Conservation (phyloP, 2,329 filamentous ascomycete species). For the Exophiala oligosperma region DNA sequence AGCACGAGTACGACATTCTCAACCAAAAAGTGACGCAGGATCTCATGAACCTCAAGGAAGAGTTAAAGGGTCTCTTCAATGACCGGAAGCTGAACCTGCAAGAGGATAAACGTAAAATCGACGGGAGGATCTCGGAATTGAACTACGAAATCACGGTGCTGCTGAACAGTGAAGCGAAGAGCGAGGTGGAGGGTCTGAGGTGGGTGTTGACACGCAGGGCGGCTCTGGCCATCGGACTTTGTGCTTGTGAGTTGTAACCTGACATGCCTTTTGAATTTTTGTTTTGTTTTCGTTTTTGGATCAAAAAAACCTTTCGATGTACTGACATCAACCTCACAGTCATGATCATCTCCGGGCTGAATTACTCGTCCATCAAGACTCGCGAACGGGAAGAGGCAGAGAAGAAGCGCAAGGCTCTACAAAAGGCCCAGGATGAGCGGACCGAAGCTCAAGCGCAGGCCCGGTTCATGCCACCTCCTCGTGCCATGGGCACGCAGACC, state of each 20-base stretch:
- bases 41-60: slow-evolving; percentile 76
- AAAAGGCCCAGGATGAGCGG: slow-evolving; percentile 31
- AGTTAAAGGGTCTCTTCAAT: slow-evolving; percentile 93
- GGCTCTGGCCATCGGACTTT: slow-evolving; percentile 57
- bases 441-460: slow-evolving; percentile 15
- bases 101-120: slow-evolving; percentile 81
- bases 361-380: slow-evolving; percentile 42
- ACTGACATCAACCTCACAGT: slow-evolving; percentile 31
- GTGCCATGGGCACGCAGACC: slow-evolving; percentile 25
- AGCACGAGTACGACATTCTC: slow-evolving; percentile 94
- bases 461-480: slow-evolving; percentile 17
- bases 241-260: slow-evolving; percentile 44
- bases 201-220: slow-evolving; percentile 77
- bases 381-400: slow-evolving; percentile 37
- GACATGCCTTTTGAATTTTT: no score
- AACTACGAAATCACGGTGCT: slow-evolving; percentile 94
- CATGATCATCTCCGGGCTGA: slow-evolving; percentile 50
- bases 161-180: slow-evolving; percentile 86
- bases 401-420: slow-evolving; percentile 37
- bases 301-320: background rate
- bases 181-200: slow-evolving; percentile 84
- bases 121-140: slow-evolving; percentile 87
- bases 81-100: slow-evolving; percentile 90
- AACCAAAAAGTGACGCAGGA: slow-evolving; percentile 84
- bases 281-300: no score